Percentiles rank a stretch among this genome's conserved stretches.
Evolutionary conservation across 331 rosid species (phyloP).

Genomic region (Quercus tomentella): DNA sequence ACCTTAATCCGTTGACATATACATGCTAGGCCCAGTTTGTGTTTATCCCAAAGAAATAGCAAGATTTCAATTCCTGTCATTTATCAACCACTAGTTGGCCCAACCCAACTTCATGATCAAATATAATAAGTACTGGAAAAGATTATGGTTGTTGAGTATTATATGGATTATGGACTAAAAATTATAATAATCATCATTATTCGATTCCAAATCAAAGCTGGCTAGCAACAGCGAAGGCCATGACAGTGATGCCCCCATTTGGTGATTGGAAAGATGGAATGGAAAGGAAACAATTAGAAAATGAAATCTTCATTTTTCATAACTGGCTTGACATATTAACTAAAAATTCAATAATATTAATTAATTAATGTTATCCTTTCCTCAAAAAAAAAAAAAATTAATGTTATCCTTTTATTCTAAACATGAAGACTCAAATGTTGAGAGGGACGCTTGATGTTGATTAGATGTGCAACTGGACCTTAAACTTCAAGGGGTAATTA

Average conservation of each 20-base stretch:
- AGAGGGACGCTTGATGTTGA: background rate
- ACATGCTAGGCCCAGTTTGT: slow-evolving; percentile 6
- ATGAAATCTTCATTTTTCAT: background rate
- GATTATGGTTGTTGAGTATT: background rate
- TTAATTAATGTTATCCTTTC: too few species aligned
- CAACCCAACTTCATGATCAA: slow-evolving; percentile 4
- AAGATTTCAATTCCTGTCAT: slow-evolving; percentile 8
- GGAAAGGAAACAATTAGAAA: background rate
- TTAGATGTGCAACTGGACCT: background rate
- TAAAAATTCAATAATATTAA: too few species aligned
- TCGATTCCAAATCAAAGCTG: background rate
- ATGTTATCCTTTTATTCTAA: too few species aligned
- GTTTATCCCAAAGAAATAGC: background rate
- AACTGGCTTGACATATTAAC: too few species aligned
- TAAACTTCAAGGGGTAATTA: background rate
- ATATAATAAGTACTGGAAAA: background rate
- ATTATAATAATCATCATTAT: background rate
- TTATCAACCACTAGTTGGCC: slow-evolving; percentile 16
- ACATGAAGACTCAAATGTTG: background rate
- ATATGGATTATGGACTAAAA: background rate
- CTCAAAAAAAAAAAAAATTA: too few species aligned
- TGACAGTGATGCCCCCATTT: background rate
- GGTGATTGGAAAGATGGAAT: background rate
- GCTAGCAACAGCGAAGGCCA: background rate
- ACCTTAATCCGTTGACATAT: background rate